These are phyloP conservation scores for Graphilbum sp. DNA, from an alignment of 2,329 filamentous ascomycete species.

Conservation along the genomic window DNA sequence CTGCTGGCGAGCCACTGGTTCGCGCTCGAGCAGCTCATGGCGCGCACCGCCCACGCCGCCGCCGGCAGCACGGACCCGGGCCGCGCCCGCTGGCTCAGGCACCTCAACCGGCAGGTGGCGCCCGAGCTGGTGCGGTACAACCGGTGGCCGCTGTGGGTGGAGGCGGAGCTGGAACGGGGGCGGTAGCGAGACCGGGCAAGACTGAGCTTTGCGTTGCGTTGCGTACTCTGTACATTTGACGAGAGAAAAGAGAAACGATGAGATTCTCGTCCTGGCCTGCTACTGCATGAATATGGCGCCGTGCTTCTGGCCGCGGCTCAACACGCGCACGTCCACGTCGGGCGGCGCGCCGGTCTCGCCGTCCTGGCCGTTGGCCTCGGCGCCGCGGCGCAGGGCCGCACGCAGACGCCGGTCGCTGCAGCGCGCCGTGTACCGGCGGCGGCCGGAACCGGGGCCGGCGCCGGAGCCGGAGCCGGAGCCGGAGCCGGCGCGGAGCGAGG, in stretches of 20 bases:
- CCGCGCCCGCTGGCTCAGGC: constrained; percentile 31
- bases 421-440: constrained; percentile 23
- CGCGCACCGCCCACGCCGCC: constrained; percentile 20
- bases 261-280: too few species aligned
- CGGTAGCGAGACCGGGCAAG: constrained; percentile 7
- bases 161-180: constrained; percentile 28
- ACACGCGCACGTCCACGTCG: constrained; percentile 13
- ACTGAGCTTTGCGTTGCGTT: not conserved
- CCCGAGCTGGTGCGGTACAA: constrained; percentile 28
- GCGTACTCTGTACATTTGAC: not conserved
- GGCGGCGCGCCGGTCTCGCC: not conserved
- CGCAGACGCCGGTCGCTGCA: constrained; percentile 23
- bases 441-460: constrained; percentile 9
- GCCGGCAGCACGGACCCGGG: constrained; percentile 21
- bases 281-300: constrained; percentile 12
- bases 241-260: too few species aligned
- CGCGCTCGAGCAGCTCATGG: constrained; percentile 36
- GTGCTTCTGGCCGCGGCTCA: constrained; percentile 14
- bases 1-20: constrained; percentile 39
- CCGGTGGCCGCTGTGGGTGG: constrained; percentile 37
- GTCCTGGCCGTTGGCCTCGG: not conserved
- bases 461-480: constrained; percentile 25
- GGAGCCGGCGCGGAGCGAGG: constrained; percentile 14
- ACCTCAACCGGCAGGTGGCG: constrained; percentile 31
- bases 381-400: constrained; percentile 11